phyloP scores from a whole-genome alignment of 371 early-diverging fungal species.

The Rhizopus arrhizus region DNA sequence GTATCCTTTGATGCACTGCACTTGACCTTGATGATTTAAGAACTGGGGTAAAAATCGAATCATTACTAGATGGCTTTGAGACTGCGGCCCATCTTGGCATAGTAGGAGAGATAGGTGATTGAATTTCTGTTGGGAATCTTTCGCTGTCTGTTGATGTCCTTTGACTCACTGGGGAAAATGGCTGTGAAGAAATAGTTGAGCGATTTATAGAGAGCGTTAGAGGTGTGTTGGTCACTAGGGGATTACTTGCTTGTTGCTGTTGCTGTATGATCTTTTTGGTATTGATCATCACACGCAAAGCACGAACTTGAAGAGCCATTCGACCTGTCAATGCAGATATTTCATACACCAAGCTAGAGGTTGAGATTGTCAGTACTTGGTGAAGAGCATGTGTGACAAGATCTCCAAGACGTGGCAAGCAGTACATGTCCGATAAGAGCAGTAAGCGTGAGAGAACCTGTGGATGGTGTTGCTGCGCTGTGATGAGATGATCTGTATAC shows the following conservation, averaged over 20 bases:
- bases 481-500: slow-evolving; percentile 76
- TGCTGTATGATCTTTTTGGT: slow-evolving; percentile 64
- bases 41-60: too few relatives aligned
- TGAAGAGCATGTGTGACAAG: slow-evolving; percentile 71
- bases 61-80: too few relatives aligned
- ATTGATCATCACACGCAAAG: slow-evolving; percentile 64
- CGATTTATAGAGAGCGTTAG: background rate
- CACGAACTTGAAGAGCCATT: slow-evolving; percentile 65
- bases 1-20: background rate
- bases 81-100: too few relatives aligned
- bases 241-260: slow-evolving; percentile 33
- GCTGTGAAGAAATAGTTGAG: background rate
- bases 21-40: background rate
- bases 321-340: slow-evolving; percentile 62
- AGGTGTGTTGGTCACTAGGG: background rate
- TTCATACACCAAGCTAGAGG: slow-evolving; percentile 72
- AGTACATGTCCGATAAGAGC: slow-evolving; percentile 64
- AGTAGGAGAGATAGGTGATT: too few relatives aligned
- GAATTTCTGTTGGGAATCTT: background rate
- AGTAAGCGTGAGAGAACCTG: slow-evolving; percentile 68
- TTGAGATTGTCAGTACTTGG: slow-evolving; percentile 63
- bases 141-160: background rate
- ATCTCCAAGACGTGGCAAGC: slow-evolving; percentile 57
- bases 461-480: slow-evolving; percentile 62
- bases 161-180: background rate